Evolutionary conservation across 179 eudicot species (phyloP), one percentile per base, ranked within the genome.

Genomic region (Nepenthes alata): DNA sequence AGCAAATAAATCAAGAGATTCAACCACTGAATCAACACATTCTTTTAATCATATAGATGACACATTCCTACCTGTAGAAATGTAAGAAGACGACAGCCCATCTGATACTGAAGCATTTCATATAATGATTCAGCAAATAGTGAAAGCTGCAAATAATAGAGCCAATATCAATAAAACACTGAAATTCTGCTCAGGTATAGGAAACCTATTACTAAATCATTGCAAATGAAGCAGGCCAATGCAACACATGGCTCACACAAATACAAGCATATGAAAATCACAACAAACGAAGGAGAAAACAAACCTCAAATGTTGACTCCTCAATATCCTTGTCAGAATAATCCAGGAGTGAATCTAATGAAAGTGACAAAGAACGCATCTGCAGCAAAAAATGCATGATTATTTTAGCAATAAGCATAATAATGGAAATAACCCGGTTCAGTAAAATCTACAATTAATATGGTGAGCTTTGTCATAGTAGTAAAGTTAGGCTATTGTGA

Each of bases 51-150:
- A 13, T 25, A 60, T 45, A 10, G 37, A 55, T 34, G 11, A 14
- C 45, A 35, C 62, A 68, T 58, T 15, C 71, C 11, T 72, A 89
- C 98, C 98, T 93, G 89, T 63, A 93, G 84, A 80, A 93, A 93
- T 45, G 72, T 57, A 36, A 89, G 70, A 41, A 89, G 73, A 53
- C 85, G 87, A 68, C 67, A 76, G 49, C 91, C 95, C 98, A 93
- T 93, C 71, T 89, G 80, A 73, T 77, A 87, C 67, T 93, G 97
- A 61, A 93, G 95, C 98, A 93, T 93, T 78, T 93, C 98, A 65
- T 83, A 80, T 9, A 93, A 67, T 14, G 97, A 78, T 67, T 93
- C 98, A 4, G 98, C 98, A 78, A 93, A 89, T 11, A 93, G 57
- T 14, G 97, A 93, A 59, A 93, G 78, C 98, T 93, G 83, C 78